These are phyloP conservation scores for Fusarium temperatum DNA, from an alignment of 2,329 filamentous ascomycete species.

Conservation along the genomic window DNA sequence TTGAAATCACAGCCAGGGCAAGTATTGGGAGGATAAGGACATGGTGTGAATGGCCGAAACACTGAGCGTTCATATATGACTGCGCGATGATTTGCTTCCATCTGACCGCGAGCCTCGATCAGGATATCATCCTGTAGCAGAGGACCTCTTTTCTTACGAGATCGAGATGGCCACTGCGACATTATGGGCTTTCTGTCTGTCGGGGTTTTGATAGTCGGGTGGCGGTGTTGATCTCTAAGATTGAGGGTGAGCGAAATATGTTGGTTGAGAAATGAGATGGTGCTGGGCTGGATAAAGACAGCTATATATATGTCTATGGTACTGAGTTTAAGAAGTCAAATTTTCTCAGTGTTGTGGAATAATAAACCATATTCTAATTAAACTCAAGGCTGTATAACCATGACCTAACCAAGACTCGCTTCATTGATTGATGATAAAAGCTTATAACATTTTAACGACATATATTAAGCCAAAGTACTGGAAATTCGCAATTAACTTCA, in stretches of 20 bases:
- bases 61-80: rapidly evolving
- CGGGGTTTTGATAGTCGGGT: rapidly evolving
- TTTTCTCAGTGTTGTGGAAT: rapidly evolving
- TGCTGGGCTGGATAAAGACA: neutral
- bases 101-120: neutral
- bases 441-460: too few relatives aligned
- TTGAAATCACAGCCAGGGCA: rapidly evolving
- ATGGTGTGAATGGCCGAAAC: neutral
- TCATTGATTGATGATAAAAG: rapidly evolving
- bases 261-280: neutral
- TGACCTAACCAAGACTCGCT: too few relatives aligned
- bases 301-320: neutral
- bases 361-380: too few relatives aligned
- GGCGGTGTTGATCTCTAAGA: neutral
- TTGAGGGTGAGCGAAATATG: neutral
- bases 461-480: too few relatives aligned
- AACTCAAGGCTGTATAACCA: too few relatives aligned
- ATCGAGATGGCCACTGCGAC: rapidly evolving
- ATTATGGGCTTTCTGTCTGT: neutral
- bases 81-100: neutral
- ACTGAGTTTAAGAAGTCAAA: rapidly evolving
- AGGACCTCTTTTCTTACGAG: rapidly evolving
- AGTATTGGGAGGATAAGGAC: neutral
- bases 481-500: too few relatives aligned
- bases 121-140: neutral